Base-by-base conservation (phyloP, 1,284 basidiomycete genomes). In the Irpex rosettiformis region DNA sequence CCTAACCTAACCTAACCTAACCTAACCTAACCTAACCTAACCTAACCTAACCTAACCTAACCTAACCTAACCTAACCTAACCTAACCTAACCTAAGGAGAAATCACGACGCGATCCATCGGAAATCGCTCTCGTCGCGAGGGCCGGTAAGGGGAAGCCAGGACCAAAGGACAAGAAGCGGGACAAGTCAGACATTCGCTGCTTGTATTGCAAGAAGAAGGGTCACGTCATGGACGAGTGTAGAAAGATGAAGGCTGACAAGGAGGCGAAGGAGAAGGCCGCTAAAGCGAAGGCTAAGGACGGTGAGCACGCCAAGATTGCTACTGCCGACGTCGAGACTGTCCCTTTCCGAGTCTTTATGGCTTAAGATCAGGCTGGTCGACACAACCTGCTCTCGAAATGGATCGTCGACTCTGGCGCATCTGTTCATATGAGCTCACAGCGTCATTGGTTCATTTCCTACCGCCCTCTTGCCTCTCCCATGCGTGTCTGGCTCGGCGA, bases 381-480 rank as follows among this genome's bases (percentile, higher is more conserved):
- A 42, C 11, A 4, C 21, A 16, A 29, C 11, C 7, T 21, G 7
- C 52, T 25, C 10, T 45, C 6, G 3, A 49, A 24, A 18, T 65
- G 63, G 66, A 62, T 69, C 16, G 48, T 69, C 24, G 60, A 68
- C 51, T 69, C 63, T 1, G 61, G 66, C n/a, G 57, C 63, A 13
- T 65, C 63, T 0, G 27, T 56, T 4, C 59, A 55, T 24, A 68
- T 69, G 65, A 59, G 18, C 24, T 66, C 58, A 0, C 48, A 59
- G 18, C 58, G 58, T 8, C 24, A 52, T 10, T 64, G 60, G 60
- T 68, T 66, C 54, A 5, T 3, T 3, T 16, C 47, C 0, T 63
- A 59, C 56, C 10, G 25, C 1, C 24, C 47, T 1, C 58, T 66
- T 16, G 3, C 51, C 1, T 33, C 29, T 0, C 63, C 62, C 0